Percentiles rank a stretch among this genome's conserved stretches.
Evolutionary conservation across 495 filamentous ascomycete species (phyloP).

Genomic region (Tuber melanosporum): DNA sequence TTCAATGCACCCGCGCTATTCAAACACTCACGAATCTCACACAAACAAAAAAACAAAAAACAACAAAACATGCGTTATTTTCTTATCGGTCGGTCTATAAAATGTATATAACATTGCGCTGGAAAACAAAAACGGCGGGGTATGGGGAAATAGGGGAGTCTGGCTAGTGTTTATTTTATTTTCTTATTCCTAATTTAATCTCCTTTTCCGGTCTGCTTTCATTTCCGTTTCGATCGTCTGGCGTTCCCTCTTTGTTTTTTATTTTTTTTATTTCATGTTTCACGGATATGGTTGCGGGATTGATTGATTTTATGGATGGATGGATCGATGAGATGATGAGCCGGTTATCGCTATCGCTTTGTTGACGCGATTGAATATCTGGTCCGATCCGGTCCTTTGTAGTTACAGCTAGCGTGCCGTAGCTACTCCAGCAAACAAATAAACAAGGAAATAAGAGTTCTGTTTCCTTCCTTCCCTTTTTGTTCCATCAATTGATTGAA

Average conservation of each 20-base stretch:
- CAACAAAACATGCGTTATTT: not conserved
- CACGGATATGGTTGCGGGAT: not conserved
- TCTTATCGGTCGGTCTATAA: constrained; percentile 3
- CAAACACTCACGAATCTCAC: not conserved
- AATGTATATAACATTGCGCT: constrained; percentile 2
- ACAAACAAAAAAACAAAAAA: not conserved
- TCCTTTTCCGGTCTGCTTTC: not conserved
- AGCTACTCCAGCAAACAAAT: not conserved
- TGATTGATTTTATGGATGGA: not conserved
- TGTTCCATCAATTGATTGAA: not conserved
- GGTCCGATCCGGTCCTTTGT: not conserved
- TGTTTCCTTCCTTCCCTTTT: not conserved
- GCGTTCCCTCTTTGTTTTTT: not conserved
- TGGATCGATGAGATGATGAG: not conserved
- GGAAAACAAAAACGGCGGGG: not conserved
- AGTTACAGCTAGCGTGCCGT: not conserved
- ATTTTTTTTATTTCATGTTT: not conserved
- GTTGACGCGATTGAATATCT: no score
- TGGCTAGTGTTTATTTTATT: not conserved
- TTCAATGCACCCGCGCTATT: not conserved
- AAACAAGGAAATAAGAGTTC: not conserved
- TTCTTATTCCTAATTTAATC: not conserved
- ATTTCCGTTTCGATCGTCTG: not conserved
- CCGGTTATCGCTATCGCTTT: not conserved
- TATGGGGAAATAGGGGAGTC: constrained; percentile 2